A percentile compares a stretch with the other conserved stretches of the same genome.
Evolutionary conservation across 352 stramenopile species (phyloP).

Genomic region (Hyaloperonospora brassicae): DNA sequence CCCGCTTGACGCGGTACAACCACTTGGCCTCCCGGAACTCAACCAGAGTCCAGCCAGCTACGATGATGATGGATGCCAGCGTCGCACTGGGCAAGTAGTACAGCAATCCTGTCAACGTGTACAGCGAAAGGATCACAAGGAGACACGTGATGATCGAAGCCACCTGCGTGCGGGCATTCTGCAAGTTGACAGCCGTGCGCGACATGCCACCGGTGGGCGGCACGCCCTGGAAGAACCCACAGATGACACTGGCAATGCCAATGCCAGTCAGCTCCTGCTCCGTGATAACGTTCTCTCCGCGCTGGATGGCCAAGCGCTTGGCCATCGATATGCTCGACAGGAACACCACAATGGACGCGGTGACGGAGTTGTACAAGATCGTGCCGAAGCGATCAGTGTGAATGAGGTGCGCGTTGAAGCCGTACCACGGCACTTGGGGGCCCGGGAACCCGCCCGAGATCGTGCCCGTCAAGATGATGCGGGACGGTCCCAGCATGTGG

Average conservation of each 20-base stretch:
- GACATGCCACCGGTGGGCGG: slow-evolving; percentile 17
- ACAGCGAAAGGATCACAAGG: slow-evolving; percentile 11
- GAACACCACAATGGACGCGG: slow-evolving; percentile 15
- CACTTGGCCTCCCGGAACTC: slow-evolving; percentile 20
- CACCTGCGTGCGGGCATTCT: slow-evolving; percentile 14
- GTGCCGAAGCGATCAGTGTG: slow-evolving; percentile 13
- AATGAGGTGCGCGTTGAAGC: slow-evolving; percentile 14
- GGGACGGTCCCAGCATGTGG: slow-evolving; percentile 11
- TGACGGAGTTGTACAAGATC: slow-evolving; percentile 11
- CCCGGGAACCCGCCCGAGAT: slow-evolving; percentile 16
- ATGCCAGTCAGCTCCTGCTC: slow-evolving; percentile 19
- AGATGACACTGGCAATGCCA: slow-evolving; percentile 13
- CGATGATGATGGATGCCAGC: slow-evolving; percentile 18
- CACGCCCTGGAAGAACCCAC: slow-evolving; percentile 15
- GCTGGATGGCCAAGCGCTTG: slow-evolving; percentile 18
- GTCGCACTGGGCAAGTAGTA: slow-evolving; percentile 17
- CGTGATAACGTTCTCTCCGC: slow-evolving; percentile 16
- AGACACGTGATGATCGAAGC: slow-evolving; percentile 16
- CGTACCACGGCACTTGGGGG: slow-evolving; percentile 15
- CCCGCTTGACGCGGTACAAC: slow-evolving; percentile 13
- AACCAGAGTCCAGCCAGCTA: slow-evolving; percentile 15
- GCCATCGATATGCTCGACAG: slow-evolving; percentile 20
- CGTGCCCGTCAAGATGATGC: slow-evolving; percentile 12
- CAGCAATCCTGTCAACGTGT: slow-evolving; percentile 12
- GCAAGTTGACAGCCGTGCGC: slow-evolving; percentile 13